Evolutionary conservation across 306 rosid genomes (phyloP).

Genomic region (Abrus precatorius): DNA sequence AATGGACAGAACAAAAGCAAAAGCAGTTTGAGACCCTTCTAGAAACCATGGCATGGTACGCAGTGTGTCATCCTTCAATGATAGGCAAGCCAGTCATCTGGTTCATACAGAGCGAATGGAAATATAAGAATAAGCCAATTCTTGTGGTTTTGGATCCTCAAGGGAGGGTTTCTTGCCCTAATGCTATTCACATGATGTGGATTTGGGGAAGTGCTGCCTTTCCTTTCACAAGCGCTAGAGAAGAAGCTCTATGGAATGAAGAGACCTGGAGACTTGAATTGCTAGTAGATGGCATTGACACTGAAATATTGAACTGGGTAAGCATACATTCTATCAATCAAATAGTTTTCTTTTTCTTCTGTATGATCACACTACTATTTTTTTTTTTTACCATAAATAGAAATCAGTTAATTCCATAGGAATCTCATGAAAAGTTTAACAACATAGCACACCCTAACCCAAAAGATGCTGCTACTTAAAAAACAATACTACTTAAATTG

Average conservation of each 20-base stretch:
- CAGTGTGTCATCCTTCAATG: conserved; percentile 61
- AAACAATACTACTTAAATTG: background rate
- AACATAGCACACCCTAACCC: background rate
- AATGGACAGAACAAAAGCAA: conserved; percentile 53
- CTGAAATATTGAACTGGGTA: conserved; percentile 67
- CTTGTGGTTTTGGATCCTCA: conserved; percentile 74
- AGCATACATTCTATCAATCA: conserved; percentile 27
- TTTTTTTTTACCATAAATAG: background rate
- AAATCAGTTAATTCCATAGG: background rate
- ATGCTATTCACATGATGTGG: conserved; percentile 85
- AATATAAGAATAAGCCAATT: conserved; percentile 68
- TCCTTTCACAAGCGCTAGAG: conserved; percentile 69
- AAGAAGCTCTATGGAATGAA: conserved; percentile 73
- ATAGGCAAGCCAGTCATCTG: conserved; percentile 58
- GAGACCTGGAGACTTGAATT: conserved; percentile 73
- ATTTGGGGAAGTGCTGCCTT: conserved; percentile 77
- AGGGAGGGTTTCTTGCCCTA: conserved; percentile 69
- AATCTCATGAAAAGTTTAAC: conserved; percentile 15
- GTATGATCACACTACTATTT: background rate
- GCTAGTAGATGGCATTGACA: conserved; percentile 65
- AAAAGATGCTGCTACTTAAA: background rate
- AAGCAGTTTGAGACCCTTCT: conserved; percentile 52
- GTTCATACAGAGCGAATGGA: conserved; percentile 67
- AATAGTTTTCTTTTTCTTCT: background rate
- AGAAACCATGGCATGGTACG: conserved; percentile 65